Conservation (phyloP, 495 filamentous ascomycete genomes). For the Tuber aestivum region DNA sequence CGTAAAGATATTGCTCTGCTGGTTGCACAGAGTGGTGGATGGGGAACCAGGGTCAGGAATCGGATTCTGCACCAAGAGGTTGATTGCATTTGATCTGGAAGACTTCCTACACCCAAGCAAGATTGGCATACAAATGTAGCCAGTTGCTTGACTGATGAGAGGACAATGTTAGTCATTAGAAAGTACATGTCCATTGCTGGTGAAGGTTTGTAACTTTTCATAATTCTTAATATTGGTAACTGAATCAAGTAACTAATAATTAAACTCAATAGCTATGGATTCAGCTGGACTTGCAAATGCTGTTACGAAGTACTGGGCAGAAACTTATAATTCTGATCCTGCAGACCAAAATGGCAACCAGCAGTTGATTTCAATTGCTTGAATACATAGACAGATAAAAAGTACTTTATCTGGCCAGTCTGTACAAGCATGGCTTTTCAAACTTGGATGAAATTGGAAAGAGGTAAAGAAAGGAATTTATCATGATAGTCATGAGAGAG, state of each 20-base stretch:
- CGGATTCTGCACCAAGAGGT: not conserved
- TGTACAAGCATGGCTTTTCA: not conserved
- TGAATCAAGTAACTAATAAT: too few relatives aligned
- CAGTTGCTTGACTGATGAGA: not conserved
- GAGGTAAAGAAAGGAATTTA: not conserved
- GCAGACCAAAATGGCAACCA: not conserved
- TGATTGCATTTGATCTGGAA: not conserved
- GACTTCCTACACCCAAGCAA: too few relatives aligned
- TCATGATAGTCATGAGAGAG: not conserved
- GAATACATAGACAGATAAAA: not conserved
- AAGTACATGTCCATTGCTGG: not conserved
- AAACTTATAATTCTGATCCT: too few relatives aligned
- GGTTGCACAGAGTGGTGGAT: too few relatives aligned
- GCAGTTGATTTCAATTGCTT: not conserved
- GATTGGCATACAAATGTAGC: not conserved
- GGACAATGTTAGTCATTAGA: not conserved
- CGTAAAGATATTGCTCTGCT: too few relatives aligned
- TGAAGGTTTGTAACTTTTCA: not conserved
- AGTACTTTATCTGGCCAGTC: not conserved
- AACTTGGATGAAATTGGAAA: not conserved
- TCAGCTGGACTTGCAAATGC: not conserved
- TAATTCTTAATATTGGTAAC: not conserved
- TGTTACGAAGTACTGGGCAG: not conserved
- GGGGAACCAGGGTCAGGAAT: too few relatives aligned
- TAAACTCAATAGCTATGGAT: not conserved